Evolutionary conservation across 2,329 filamentous ascomycete genomes (phyloP).

Genomic region (Alternaria ethzedia): DNA sequence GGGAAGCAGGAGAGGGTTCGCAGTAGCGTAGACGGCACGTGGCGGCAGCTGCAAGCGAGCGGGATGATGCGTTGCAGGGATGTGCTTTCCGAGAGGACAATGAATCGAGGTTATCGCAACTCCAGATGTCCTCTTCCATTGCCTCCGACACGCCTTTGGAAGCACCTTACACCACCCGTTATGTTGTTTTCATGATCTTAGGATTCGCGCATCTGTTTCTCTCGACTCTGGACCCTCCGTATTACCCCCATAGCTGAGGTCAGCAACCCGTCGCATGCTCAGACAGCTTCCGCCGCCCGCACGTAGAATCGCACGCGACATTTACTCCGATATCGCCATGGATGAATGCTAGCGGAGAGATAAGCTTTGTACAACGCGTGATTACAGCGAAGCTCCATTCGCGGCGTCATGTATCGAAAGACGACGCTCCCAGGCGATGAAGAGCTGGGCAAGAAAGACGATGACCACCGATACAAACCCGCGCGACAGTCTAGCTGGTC

Average conservation of each 20-base stretch:
- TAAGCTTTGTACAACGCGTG: constrained; percentile 31
- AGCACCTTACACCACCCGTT: neutral
- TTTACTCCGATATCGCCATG: constrained; percentile 26
- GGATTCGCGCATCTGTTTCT: neutral
- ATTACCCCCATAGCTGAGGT: neutral
- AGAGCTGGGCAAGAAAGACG: constrained; percentile 70
- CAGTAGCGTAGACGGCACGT: neutral
- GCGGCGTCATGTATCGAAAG: constrained; percentile 46
- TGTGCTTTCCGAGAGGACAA: neutral
- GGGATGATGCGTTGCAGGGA: constrained; percentile 13
- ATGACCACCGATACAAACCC: constrained; percentile 59
- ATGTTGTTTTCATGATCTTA: neutral
- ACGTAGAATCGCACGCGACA: constrained; percentile 11
- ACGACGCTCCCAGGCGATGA: constrained; percentile 61
- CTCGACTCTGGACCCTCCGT: neutral
- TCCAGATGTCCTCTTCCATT: constrained; percentile 16
- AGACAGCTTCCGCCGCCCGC: constrained; percentile 14
- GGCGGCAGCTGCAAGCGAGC: constrained; percentile 12
- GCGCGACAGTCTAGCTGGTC: constrained; percentile 42
- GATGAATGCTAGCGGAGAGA: constrained; percentile 32
- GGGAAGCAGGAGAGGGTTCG: neutral
- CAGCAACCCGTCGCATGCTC: constrained; percentile 12
- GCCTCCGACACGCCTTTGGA: neutral
- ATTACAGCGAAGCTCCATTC: constrained; percentile 33
- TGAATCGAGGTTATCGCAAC: constrained; percentile 2